Conservation (phyloP, 2,329 filamentous ascomycete species). For the Exophiala phaeomuriformis region DNA sequence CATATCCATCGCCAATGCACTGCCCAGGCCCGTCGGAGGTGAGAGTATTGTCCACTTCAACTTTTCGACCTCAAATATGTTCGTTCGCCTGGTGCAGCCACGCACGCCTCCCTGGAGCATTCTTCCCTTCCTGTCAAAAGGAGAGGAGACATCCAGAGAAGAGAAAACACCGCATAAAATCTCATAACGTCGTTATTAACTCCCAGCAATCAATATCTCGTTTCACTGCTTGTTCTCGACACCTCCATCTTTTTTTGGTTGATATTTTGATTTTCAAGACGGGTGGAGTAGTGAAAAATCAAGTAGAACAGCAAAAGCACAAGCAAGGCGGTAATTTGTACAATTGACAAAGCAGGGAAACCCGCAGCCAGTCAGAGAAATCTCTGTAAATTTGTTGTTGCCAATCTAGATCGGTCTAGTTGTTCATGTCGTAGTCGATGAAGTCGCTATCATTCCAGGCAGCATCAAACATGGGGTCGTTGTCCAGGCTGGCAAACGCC, state of each 20-base stretch:
- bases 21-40: no score
- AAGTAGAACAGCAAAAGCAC: conserved; percentile 3
- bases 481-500: conserved; percentile 18
- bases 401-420: conserved; percentile 8
- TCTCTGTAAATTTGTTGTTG: conserved; percentile 1
- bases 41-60: no score
- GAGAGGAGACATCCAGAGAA: not conserved
- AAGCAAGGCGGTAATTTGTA: conserved; percentile 3
- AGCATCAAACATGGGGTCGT: conserved; percentile 20
- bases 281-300: conserved; percentile 22
- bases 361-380: not conserved
- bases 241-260: conserved; percentile 19
- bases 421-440: conserved; percentile 21
- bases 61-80: no score
- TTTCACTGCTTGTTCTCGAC: conserved; percentile 12
- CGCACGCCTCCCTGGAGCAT: not conserved
- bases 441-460: conserved; percentile 17
- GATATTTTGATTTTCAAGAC: conserved; percentile 13
- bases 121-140: not conserved
- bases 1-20: no score
- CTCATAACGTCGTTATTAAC: conserved; percentile 12
- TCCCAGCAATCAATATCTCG: not conserved
- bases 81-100: no score
- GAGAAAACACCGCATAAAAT: conserved; percentile 1
- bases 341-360: not conserved